phyloP scores from a whole-genome alignment of 345 rosid genomes.

The Dipteronia dyeriana region DNA sequence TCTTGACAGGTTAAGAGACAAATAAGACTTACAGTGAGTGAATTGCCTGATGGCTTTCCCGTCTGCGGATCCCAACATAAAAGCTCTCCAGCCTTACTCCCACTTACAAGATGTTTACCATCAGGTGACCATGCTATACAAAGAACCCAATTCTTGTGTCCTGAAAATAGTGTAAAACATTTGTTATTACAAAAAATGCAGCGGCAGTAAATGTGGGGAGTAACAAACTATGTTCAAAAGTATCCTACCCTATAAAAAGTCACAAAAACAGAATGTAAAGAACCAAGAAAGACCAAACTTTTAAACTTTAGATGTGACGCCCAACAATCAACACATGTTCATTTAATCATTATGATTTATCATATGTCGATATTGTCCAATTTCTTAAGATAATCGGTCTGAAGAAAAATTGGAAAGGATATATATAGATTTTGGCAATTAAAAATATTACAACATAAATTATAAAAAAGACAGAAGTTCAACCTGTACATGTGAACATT shows the following conservation, averaged over 20 bases:
- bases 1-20: not conserved
- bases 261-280: not conserved
- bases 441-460: not conserved
- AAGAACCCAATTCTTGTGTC: constrained; percentile 98
- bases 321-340: not conserved
- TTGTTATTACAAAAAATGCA: not conserved
- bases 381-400: not conserved
- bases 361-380: not conserved
- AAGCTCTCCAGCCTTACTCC: constrained; percentile 86
- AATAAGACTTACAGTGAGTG: constrained; percentile 46
- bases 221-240: not conserved
- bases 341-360: constrained; percentile 4
- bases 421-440: not conserved
- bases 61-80: constrained; percentile 81
- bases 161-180: constrained; percentile 37
- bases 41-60: constrained; percentile 77
- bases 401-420: not conserved
- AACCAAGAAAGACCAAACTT: not conserved
- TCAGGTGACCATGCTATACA: constrained; percentile 96
- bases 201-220: not conserved
- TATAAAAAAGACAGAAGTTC: not conserved
- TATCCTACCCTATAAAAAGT: not conserved
- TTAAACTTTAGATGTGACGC: not conserved
- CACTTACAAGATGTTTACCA: constrained; percentile 89
- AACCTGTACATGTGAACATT: constrained; percentile 90